phyloP scores from a whole-genome alignment of 1,139 yeast species.

The Suhomyces terraborum region DNA sequence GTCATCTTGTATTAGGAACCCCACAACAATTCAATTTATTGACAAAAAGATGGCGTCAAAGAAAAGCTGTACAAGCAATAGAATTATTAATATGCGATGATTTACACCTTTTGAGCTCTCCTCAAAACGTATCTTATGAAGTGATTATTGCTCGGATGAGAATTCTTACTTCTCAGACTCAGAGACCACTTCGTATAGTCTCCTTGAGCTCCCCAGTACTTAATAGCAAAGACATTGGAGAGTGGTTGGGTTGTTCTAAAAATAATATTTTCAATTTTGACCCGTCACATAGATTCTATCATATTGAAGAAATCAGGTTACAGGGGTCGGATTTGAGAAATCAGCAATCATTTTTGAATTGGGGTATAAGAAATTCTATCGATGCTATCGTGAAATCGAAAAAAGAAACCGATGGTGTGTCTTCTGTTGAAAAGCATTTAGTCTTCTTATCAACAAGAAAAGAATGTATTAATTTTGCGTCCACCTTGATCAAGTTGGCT shows the following conservation, averaged over 20 bases:
- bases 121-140: slow-evolving; percentile 52
- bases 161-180: slow-evolving; percentile 65
- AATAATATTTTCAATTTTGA: slow-evolving; percentile 67
- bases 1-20: slow-evolving; percentile 74
- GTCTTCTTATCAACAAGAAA: slow-evolving; percentile 61
- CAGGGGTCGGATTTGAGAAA: slow-evolving; percentile 27
- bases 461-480: slow-evolving; percentile 55
- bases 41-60: slow-evolving; percentile 80
- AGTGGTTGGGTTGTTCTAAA: slow-evolving; percentile 77
- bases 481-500: slow-evolving; percentile 42
- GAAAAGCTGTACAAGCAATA: slow-evolving; percentile 67
- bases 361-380: slow-evolving; percentile 44
- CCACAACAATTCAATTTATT: slow-evolving; percentile 74
- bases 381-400: slow-evolving; percentile 1
- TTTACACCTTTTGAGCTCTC: slow-evolving; percentile 61
- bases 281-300: slow-evolving; percentile 58
- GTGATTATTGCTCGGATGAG: slow-evolving; percentile 67
- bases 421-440: slow-evolving; percentile 28
- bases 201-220: slow-evolving; percentile 71
- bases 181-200: slow-evolving; percentile 57
- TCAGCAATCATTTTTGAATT: slow-evolving; percentile 39
- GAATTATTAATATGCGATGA: slow-evolving; percentile 76
- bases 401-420: neutral
- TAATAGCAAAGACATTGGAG: slow-evolving; percentile 76
- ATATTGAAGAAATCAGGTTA: slow-evolving; percentile 60